Evolutionary conservation across 2,329 filamentous ascomycete genomes (phyloP), one percentile per base, ranked within the genome.

Genomic region (Helotiales sp.): DNA sequence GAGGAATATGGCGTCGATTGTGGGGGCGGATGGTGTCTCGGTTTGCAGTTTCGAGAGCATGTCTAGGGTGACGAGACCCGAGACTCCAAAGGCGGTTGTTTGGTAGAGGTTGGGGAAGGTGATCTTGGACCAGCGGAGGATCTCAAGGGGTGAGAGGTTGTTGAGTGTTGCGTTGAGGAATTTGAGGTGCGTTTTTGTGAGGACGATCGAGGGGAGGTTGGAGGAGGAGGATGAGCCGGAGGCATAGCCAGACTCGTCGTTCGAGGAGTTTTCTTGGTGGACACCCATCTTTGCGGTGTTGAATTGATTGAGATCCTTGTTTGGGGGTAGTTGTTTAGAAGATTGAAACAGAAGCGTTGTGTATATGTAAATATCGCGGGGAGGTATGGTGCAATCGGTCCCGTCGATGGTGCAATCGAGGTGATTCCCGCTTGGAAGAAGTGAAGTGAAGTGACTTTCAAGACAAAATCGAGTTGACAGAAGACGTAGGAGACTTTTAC

Each of bases 121-220:
- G 67, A 90, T 87, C 72, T 93, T 89, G 81, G 88, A 91, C 89
- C 96, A 97, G 76, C 87, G 88, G 60, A 99, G 84, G 68, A 98
- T 89, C 64, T 97, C 93, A 82, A 93, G 81, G 61, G 95, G 91
- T 71, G 93, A 86, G 74, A 98, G 89, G 71, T 87, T 84, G 74
- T 95, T 90, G 67, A 99, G 79, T 75, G 96, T 91, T 63, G 86
- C 77, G 81, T 99, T 99, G 73, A 99, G 82, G 75, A 93, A 93
- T 69, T 90, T 88, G 66, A 98, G 81, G 74, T 99, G 93, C 63
- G 88, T 84, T 73, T 89, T 89, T 65, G 91, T 93, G 79, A 99
- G 91, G 74, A 88, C 86, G 69, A 98, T 82, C 60, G 90, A 84
- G 13, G 93, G 89, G 19, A 93, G 80, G 64, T 78, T 79, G 52